Base-by-base conservation (phyloP, 2,329 filamentous ascomycete genomes). In the Paecilomyces formosus region DNA sequence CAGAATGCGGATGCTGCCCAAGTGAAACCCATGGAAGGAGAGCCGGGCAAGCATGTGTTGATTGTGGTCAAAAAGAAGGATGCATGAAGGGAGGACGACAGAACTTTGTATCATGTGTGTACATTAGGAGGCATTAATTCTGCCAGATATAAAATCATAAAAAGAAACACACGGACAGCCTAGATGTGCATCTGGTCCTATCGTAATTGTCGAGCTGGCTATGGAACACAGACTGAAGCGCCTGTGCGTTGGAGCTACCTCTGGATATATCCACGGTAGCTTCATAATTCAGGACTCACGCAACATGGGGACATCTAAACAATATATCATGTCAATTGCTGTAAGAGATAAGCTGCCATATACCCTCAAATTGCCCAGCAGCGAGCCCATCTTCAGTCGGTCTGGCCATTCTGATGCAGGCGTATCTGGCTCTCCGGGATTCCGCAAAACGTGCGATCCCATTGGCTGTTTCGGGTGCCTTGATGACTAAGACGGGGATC, bases 1-100 rank as follows among this genome's bases (percentile, higher is more conserved):
- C 72, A 68, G 18, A 74, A 77, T 51, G 73, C 78, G 9, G 72
- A 76, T 39, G 76, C 70, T 21, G 67, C 65, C n/a, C 74, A 77
- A 61, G 64, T 70, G 22, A 75, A 73, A 55, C 65, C 72, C 3
- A 74, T 76, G 70, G 73, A 78, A 50, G 78, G 78, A 5, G 69
- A 72, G 24, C 65, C 76, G 7, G 72, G 76, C 15, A 71, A 72
- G 53, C 69, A 69, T 22, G 66, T 74, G 21, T 67, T 66, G n/a
- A 63, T 77, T n/a, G 65, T 67, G 31, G 68, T 75, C 55, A 69
- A 73, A 60, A 75, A 74, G 58, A 66, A 65, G 56, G 65, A 62
- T 18, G 55, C 21, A 31, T 61, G 55, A 58, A 53, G 18, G n/a
- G 39, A 21, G 12, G 11, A 57, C 22, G 35, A 21, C 11, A 11